Evolutionary conservation across 768 basidiomycete genomes (phyloP), one percentile per base, ranked within the genome.

Genomic region (Mycena maculata): DNA sequence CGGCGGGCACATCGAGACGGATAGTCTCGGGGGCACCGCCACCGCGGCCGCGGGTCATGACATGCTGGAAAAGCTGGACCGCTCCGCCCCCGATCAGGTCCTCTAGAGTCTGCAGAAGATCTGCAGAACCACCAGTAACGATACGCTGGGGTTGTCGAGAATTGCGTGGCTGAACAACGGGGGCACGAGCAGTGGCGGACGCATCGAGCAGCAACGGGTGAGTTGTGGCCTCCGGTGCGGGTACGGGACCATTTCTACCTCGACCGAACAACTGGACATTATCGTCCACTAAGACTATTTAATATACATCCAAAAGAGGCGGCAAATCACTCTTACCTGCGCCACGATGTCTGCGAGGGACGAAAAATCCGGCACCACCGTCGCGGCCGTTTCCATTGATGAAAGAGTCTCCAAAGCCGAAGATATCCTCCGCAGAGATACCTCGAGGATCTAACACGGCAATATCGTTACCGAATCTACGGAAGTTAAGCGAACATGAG

Each of bases 171-270:
- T 86, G 81, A 45, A 79, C 81, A 12, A 80, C 67, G 33, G 85
- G 79, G 22, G 79, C 74, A 49, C 87, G 88, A 7, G 82, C 72
- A 18, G 78, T 76, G 8, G 78, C 72, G 8, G 88, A 84, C 31
- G 82, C 84, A 66, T 96, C 92, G 23, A 93, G 74, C 16, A 97
- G 85, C 9, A 97, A 83, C 7, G 95, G 95, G 74, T 97, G 96
- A 0, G 90, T 89, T 13, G 90, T 91, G 18, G 90, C 83, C 71
- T 94, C 92, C 27, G 87, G 83, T n/a, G 85, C 84, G 25, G 86
- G 81, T 12, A 84, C 75, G 33, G 85, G 78, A 4, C 77, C 76
- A 65, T 84, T 86, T 71, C 92, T 83, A 45, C 85, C 72, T 53
- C 91, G 83, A 36, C 91, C 91, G 69, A 92, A 91, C 33, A 92